Evolutionary conservation across 2,329 filamentous ascomycete genomes (phyloP), one percentile per base, ranked within the genome.

Genomic region (Cercospora sp.): DNA sequence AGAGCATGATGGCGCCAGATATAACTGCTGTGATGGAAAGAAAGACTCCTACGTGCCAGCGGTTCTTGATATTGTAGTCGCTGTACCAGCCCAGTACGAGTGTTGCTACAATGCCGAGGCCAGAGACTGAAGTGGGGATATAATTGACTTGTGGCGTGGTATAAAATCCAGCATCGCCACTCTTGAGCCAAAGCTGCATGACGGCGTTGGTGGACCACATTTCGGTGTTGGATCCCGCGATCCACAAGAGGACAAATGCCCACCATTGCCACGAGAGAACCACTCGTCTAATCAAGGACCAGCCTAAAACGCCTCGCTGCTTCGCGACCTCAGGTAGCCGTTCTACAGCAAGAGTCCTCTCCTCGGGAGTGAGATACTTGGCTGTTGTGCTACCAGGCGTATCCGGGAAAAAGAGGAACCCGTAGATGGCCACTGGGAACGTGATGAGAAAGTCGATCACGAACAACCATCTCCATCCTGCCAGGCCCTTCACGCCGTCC

Each of bases 381-480:
- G 84, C 85, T 13, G 79, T 81, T 5, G 82, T 84, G 12, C 81
- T 84, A 13, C 81, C 80, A 0, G 85, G 84, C 0, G 84, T 79
- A 28, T 85, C 84, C 0, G 84, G 84, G 68, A 86, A 86, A 72
- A 86, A 80, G 6, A 87, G 75, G 72, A 83, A 88, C 0, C 86
- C 86, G 5, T 84, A 81, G 1, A 87, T 65, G 1, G 84, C 84
- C 13, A 88, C 83, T 0, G 86, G 86, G 3, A 88, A 79, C 2
- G 84, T 86, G 70, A 87, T 87, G 45, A 86, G 78, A 0, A 84
- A 84, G 71, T 88, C 85, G 51, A 87, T 84, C 45, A 89, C 84
- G 65, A 88, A 89, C 0, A 88, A 78, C 83, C 84, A 86, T 39
- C 86, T 79, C 87, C 87, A 89, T 3, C 85, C 86, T 5, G 80